Percentiles rank a stretch among this genome's conserved stretches.
Evolutionary conservation across 2,329 filamentous ascomycete genomes (phyloP).

Genomic region (Aspergillus pseudoviridinutans): DNA sequence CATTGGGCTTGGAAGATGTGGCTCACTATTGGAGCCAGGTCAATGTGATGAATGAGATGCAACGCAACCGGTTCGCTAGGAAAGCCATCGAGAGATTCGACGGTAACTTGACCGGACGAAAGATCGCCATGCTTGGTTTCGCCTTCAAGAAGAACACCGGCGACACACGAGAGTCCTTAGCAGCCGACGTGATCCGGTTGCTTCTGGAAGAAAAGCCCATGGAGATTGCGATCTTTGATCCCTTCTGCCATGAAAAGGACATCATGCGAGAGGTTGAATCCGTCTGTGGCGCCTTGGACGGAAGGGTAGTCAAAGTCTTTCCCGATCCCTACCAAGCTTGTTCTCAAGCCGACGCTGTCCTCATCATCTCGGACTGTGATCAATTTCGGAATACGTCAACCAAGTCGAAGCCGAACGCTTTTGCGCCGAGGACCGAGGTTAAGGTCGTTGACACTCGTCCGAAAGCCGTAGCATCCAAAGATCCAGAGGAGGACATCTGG

Average conservation of each 20-base stretch:
- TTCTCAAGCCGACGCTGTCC: conserved; percentile 43
- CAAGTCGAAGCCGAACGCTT: background rate
- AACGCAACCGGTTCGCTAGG: conserved; percentile 64
- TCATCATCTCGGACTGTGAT: conserved; percentile 53
- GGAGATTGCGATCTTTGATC: conserved; percentile 67
- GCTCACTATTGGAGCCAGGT: conserved; percentile 72
- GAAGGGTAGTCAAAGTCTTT: conserved; percentile 36
- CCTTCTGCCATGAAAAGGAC: conserved; percentile 42
- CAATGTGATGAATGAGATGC: conserved; percentile 72
- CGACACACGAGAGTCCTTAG: conserved; percentile 68
- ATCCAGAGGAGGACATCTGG: conserved; percentile 17
- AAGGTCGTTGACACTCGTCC: background rate
- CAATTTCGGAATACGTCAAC: conserved; percentile 41
- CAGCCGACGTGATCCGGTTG: conserved; percentile 63
- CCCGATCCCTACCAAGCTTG: conserved; percentile 45
- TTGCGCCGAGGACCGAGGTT: background rate
- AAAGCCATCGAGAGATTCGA: conserved; percentile 64
- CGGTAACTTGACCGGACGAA: conserved; percentile 66
- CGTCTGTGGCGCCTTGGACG: conserved; percentile 19
- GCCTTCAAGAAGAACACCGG: conserved; percentile 78
- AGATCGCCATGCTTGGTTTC: conserved; percentile 68
- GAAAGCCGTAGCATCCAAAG: background rate
- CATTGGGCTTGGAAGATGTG: conserved; percentile 65
- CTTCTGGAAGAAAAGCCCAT: conserved; percentile 61
- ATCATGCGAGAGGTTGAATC: conserved; percentile 38